A percentile compares a stretch with the other conserved stretches of the same genome.
Conservation (phyloP, 768 basidiomycete species). For the Pleurotus cornucopiae region DNA sequence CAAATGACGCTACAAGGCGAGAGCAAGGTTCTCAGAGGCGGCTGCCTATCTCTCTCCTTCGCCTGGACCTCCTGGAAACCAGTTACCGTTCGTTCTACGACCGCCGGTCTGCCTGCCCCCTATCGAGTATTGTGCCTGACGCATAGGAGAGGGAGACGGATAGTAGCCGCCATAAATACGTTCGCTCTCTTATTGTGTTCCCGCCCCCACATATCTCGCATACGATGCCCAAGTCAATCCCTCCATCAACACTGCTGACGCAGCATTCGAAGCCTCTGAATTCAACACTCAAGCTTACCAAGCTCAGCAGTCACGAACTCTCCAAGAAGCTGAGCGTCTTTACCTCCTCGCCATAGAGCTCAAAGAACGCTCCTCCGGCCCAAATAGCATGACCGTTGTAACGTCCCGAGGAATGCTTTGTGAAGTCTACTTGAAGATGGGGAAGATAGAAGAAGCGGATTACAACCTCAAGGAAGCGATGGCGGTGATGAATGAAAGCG, state of each 20-base stretch:
- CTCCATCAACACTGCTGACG: background rate
- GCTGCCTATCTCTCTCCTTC: too few species aligned
- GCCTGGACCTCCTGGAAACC: too few species aligned
- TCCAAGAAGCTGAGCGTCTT: conserved; percentile 22
- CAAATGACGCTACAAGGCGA: too few species aligned
- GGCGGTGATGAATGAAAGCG: conserved; percentile 13
- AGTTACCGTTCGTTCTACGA: too few species aligned
- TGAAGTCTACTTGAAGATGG: conserved; percentile 29
- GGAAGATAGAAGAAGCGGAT: conserved; percentile 31
- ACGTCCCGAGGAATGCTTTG: conserved; percentile 29
- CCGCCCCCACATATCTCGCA: too few species aligned
- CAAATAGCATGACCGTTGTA: conserved; percentile 17
- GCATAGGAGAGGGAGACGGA: too few species aligned
- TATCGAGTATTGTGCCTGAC: too few species aligned
- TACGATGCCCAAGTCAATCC: background rate
- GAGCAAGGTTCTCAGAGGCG: too few species aligned
- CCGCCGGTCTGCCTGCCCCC: too few species aligned
- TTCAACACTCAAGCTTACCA: conserved; percentile 8
- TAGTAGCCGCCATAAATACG: too few species aligned
- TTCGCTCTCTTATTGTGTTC: too few species aligned
- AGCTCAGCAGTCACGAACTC: background rate
- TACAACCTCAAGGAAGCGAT: conserved; percentile 30
- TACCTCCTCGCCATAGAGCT: conserved; percentile 26
- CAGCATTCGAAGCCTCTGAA: background rate
- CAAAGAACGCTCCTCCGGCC: conserved; percentile 19